Evolutionary conservation across 306 rosid species (phyloP), one percentile per base, ranked within the genome.

Genomic region (Castanea sativa): DNA sequence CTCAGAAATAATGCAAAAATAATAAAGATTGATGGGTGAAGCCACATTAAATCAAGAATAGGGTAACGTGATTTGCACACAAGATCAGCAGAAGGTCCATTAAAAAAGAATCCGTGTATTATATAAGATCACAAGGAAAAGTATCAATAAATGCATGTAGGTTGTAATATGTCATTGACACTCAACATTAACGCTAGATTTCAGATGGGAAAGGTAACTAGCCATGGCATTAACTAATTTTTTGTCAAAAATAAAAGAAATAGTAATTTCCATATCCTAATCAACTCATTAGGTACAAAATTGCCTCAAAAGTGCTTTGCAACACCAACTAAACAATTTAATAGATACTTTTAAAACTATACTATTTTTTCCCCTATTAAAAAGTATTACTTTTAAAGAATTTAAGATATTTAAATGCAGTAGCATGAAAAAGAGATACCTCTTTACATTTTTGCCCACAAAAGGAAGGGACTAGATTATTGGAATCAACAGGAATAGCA

Each of bases 381-480:
- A 49, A 12, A 49, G 53, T 49, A 49, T 49, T 49, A 49, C 53
- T 49, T 3, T 49, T 49, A 49, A 49, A 35, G 25, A 68, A 2
- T 19, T 35, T 38, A 18, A n/a, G 15, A 35, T 33, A 38, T 20
- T 16, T 19, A 71, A 71, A 45, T 3, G 14, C 56, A 55, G 57
- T 73, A 57, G 73, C 27, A n/a, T 19, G 20, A 68, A 72, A 27
- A 63, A 52, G 30, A 16, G 59, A 72, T 90, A 93, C 99, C 99
- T 96, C 94, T 89, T 87, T 88, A 90, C 99, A 96, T 68, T 79
- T 92, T 87, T 82, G 86, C 64, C 92, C 97, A 85, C 99, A 96
- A 80, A 93, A 91, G 33, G 83, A 80, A 77, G 81, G 73, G 76
- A 25, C 73, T 71, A 70, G 6, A 33, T 52, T 56, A 85, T 74